These are phyloP conservation scores for Xylariaceae sp. DNA, from an alignment of 2,329 filamentous ascomycete species.

Conservation along the genomic window DNA sequence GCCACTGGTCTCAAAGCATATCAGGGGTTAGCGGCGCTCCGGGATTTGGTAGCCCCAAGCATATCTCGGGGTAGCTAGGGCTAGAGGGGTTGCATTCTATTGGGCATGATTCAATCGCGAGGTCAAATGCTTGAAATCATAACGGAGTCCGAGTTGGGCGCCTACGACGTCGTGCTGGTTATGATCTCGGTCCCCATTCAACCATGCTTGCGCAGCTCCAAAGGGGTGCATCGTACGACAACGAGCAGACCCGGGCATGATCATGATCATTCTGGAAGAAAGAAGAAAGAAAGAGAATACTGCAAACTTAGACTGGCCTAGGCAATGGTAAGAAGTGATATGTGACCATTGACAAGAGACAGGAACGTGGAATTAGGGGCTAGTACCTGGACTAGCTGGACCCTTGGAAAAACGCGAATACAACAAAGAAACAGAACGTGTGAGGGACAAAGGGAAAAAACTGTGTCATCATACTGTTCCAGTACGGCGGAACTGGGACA, in stretches of 20 bases:
- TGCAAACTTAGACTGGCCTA: neutral
- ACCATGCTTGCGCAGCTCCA: neutral
- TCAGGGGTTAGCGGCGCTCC: too few species aligned
- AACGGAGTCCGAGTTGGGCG: neutral
- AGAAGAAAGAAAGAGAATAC: neutral
- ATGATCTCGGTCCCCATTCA: neutral
- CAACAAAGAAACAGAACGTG: neutral
- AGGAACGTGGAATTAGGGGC: neutral
- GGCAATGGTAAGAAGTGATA: neutral
- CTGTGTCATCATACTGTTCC: neutral
- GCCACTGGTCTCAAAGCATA: neutral
- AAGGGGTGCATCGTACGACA: neutral
- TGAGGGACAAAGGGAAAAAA: too few species aligned
- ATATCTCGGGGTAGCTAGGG: neutral
- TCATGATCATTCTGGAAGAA: neutral
- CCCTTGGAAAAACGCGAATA: neutral
- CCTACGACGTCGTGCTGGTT: neutral
- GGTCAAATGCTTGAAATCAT: neutral
- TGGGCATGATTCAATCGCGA: neutral
- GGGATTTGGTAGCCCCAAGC: neutral
- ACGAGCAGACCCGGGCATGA: neutral
- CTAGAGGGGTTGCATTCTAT: neutral
- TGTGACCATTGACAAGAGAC: neutral
- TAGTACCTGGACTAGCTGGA: neutral
- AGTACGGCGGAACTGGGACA: neutral